Base-by-base conservation (phyloP, 805 yeast genomes). In the Isabelozyma rhagii region DNA sequence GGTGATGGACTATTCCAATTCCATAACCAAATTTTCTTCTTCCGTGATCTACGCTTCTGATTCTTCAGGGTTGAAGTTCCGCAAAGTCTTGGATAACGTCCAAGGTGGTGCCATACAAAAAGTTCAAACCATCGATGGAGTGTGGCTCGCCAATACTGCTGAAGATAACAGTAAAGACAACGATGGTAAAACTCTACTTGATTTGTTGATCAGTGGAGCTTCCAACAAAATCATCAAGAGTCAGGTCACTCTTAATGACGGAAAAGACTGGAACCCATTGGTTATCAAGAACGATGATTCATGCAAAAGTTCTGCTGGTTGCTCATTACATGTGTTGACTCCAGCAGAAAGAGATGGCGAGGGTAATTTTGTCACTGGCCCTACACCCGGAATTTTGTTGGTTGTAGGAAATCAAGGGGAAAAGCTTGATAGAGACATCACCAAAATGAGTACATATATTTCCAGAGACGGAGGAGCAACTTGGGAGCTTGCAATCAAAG, bases 391-490 rank as follows among this genome's bases (percentile, higher is more conserved):
- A 41, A 76, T 61, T 39, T 51, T 60, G 51, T 57, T 62, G 51
- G 72, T 61, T 18, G 69, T 63, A 36, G 75, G 68, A 42, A 63
- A 53, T 48, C 60, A 64, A 38, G 79, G 78, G 14, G 53, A 60
- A 11, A 50, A 50, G 1, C 52, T 66, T 36, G 47, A 46, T 9
- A 45, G 51, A 10, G 53, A 55, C n/a, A 14, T 53, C 10, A 44
- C 49, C 3, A 45, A 55, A n/a, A 44, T 64, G 54, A 57, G 57
- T 38, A 82, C 94, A 1, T 90, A 73, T 61, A 61, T 88, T 7
- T 86, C 96, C 0, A 70, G 85, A 49, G 90, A 89, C 68, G 91
- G 89, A 25, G 96, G 97, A 27, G 59, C 74, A n/a, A 70, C 85
- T 0, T 89, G 96, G 96, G 65, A 67, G 27, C 62, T 71, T 48